A percentile compares a stretch with the other conserved stretches of the same genome.
phyloP scores from a whole-genome alignment of 192 early-diverging fungal species.

The Anaeromyces robustus region DNA sequence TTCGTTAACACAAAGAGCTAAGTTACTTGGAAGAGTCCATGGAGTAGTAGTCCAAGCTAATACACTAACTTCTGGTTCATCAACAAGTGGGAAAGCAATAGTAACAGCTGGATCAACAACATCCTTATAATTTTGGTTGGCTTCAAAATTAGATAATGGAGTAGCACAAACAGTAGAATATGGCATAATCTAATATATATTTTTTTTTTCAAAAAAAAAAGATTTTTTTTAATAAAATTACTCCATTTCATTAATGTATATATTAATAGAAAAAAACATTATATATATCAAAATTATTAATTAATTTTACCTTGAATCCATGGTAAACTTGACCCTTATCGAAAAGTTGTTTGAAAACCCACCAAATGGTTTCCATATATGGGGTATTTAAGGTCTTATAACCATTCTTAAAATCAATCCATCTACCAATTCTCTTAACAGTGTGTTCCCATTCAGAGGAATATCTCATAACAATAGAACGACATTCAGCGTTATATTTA shows the following conservation, averaged over 20 bases:
- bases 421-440: constrained; percentile 89
- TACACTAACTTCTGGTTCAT: constrained; percentile 59
- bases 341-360: constrained; percentile 94
- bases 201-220: neutral
- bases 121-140: constrained; percentile 92
- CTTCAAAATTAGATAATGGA: constrained; percentile 94
- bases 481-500: constrained; percentile 93
- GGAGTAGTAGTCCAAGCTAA: constrained; percentile 98
- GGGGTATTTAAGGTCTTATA: constrained; percentile 93
- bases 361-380: constrained; percentile 99
- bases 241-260: too few relatives aligned
- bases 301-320: constrained; percentile 49
- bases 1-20: constrained; percentile 86
- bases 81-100: constrained; percentile 79
- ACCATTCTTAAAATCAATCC: constrained; percentile 99
- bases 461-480: constrained; percentile 93
- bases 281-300: neutral
- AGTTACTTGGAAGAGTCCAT: constrained; percentile 93
- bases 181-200: constrained; percentile 55
- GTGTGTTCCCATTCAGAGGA: constrained; percentile 81
- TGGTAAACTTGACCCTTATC: constrained; percentile 91
- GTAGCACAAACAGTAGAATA: constrained; percentile 86
- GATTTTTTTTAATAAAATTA: constrained; percentile 1
- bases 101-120: constrained; percentile 83
- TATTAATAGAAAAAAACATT: neutral